These are phyloP conservation scores for Paramecium caudatum DNA, from an alignment of 73 alveolate species.

Conservation along the genomic window DNA sequence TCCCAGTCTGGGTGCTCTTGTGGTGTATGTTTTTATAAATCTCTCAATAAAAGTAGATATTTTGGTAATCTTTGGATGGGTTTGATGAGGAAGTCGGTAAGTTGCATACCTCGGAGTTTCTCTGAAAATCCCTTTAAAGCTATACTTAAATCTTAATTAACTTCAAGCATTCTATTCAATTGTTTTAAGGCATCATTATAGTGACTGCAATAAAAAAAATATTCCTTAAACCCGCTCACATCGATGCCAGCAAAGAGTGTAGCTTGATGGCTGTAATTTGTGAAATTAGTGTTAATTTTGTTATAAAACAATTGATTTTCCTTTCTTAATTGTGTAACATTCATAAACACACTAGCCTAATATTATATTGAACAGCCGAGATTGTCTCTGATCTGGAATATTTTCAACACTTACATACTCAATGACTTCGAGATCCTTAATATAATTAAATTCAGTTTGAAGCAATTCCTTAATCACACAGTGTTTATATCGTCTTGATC, in stretches of 20 bases:
- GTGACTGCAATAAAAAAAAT: neutral
- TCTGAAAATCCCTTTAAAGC: neutral
- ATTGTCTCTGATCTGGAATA: neutral
- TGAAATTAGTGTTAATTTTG: neutral
- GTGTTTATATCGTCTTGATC: too few relatives aligned
- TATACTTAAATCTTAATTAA: neutral
- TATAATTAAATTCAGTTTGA: neutral
- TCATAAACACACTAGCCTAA: neutral
- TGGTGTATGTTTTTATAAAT: neutral
- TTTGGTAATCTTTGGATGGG: slow-evolving; percentile 57
- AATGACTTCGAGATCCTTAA: neutral
- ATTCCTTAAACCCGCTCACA: neutral
- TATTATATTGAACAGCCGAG: neutral
- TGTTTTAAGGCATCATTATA: neutral
- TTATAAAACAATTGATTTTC: slow-evolving; percentile 12
- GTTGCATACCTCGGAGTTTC: slow-evolving; percentile 1
- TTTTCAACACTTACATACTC: neutral
- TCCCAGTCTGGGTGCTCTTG: neutral
- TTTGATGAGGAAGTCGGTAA: neutral
- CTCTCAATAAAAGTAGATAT: slow-evolving; percentile 2
- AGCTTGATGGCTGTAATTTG: neutral
- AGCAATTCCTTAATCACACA: neutral
- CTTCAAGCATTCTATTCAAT: neutral
- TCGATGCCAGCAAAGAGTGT: neutral
- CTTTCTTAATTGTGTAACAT: neutral